These are phyloP conservation scores for Pancytospora philotis DNA, from an alignment of 371 early-diverging fungal genomes.

Conservation along the genomic window DNA sequence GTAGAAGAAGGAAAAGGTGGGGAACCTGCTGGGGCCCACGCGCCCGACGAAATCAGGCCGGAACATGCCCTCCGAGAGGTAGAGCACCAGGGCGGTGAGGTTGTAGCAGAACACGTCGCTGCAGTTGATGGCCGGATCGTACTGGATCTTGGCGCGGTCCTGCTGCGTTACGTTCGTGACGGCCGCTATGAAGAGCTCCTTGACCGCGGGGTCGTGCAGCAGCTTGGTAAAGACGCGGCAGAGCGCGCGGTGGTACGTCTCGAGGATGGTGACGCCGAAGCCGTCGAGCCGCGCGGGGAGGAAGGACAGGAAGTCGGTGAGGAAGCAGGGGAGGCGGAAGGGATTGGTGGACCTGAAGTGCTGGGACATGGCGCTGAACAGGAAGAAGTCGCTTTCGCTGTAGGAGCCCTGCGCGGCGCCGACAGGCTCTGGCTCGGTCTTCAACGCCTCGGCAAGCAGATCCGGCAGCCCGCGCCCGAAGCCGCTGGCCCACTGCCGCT, in stretches of 20 bases:
- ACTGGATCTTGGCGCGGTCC: neutral
- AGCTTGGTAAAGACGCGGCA: neutral
- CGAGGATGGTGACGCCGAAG: neutral
- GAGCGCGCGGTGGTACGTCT: neutral
- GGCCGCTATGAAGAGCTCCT: neutral
- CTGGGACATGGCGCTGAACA: neutral
- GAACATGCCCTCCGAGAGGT: neutral
- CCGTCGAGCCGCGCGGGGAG: neutral
- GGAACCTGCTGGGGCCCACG: neutral
- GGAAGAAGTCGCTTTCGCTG: too few relatives aligned
- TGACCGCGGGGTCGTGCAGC: neutral
- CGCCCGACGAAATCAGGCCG: neutral
- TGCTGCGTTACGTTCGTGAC: neutral
- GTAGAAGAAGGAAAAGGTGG: conserved; percentile 3
- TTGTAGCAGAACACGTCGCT: neutral
- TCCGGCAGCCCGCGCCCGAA: neutral
- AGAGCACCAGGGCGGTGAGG: neutral
- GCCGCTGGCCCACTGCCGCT: too few relatives aligned
- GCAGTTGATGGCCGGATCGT: neutral
- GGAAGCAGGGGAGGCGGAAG: neutral
- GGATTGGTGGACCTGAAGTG: neutral
- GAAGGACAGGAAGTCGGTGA: neutral
- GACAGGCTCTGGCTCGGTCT: too few relatives aligned
- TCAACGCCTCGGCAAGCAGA: neutral
- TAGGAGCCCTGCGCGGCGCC: neutral